Evolutionary conservation across 352 stramenopile genomes (phyloP).

Genomic region (Elongisporangium anandrum): DNA sequence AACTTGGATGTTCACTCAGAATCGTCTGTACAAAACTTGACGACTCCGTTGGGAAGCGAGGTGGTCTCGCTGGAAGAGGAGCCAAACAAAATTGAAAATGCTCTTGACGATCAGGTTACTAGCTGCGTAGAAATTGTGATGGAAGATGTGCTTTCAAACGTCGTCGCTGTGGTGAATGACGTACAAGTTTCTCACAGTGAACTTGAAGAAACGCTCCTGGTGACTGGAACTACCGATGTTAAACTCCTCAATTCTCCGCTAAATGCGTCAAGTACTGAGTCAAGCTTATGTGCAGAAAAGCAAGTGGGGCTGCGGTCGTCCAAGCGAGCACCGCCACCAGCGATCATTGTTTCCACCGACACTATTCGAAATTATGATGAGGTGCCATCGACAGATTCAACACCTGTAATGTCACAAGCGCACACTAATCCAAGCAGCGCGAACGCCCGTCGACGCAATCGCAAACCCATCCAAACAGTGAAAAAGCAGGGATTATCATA

Average conservation of each 20-base stretch:
- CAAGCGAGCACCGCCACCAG: neutral
- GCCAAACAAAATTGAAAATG: neutral
- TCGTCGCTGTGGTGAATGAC: neutral
- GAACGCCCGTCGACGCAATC: conserved; percentile 20
- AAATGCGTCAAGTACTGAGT: neutral
- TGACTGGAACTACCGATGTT: neutral
- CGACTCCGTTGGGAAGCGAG: neutral
- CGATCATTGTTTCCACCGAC: neutral
- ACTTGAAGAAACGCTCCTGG: neutral
- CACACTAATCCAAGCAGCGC: neutral
- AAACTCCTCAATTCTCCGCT: neutral
- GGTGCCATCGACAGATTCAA: neutral
- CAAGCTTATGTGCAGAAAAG: neutral
- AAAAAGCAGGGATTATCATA: conserved; percentile 11
- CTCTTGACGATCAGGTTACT: neutral
- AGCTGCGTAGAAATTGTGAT: neutral
- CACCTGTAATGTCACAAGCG: neutral
- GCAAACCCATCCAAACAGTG: conserved; percentile 27
- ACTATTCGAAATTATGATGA: neutral
- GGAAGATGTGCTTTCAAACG: neutral
- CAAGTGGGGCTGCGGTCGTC: neutral
- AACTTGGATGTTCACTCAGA: neutral
- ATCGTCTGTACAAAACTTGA: no score
- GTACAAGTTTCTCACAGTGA: neutral
- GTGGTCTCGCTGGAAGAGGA: neutral